Base-by-base conservation (phyloP, 1,284 basidiomycete species). In the Tetrapyrgos nigripes region DNA sequence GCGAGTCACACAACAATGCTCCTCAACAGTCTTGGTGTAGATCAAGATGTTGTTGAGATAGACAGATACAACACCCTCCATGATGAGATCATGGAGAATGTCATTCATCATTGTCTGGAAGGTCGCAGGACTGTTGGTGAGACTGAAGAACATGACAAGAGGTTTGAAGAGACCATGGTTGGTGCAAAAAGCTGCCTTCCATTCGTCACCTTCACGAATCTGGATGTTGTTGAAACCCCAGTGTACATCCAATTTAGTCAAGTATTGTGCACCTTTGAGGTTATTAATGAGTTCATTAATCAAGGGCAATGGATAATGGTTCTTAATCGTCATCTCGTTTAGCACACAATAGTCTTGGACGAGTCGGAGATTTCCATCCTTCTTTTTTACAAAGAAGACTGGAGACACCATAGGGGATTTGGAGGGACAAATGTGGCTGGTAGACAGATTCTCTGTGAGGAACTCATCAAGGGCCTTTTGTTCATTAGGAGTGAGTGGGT, bases 351-450 rank as follows among this genome's bases (percentile, higher is more conserved):
- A 79, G 50, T 79, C 73, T 33, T 63, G 59, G 4, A 59, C 5
- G 69, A 64, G 54, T 1, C 72, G 61, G 0, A 75, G 58, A 0
- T 57, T 50, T 11, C 72, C 72, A 60, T 78, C 75, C 62, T 76
- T 76, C 65, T 79, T 79, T 50, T 72, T 70, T 3, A 79, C 68
- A 59, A 82, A 83, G 46, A 83, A n/a, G n/a, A n/a, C n/a, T n/a
- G n/a, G n/a, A n/a, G n/a, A n/a, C n/a, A n/a, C n/a, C n/a, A n/a
- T n/a, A n/a, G n/a, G n/a, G n/a, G n/a, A n/a, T n/a, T n/a, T n/a
- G n/a, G n/a, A n/a, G n/a, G n/a, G n/a, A n/a, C n/a, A n/a, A n/a
- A n/a, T n/a, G n/a, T n/a, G n/a, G n/a, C n/a, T n/a, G n/a, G n/a
- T n/a, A n/a, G n/a, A n/a, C n/a, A n/a, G n/a, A n/a, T n/a, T n/a